These are phyloP conservation scores for Pythium aristosporum DNA, from an alignment of 352 stramenopile genomes.

Conservation along the genomic window DNA sequence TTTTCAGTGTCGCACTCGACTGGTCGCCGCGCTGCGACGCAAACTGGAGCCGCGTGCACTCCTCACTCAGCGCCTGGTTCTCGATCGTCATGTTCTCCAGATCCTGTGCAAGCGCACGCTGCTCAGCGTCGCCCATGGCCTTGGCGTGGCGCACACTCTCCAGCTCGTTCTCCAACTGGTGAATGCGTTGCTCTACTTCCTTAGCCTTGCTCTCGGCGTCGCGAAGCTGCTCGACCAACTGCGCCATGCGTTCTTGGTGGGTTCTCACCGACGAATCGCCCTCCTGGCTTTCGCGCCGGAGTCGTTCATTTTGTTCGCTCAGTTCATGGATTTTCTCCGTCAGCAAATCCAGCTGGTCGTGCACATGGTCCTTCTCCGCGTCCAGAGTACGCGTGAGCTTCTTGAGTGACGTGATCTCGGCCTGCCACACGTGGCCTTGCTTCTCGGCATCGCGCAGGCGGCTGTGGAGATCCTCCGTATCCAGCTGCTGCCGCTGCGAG, in stretches of 20 bases:
- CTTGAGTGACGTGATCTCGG: slow-evolving; percentile 61
- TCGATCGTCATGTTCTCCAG: slow-evolving; percentile 88
- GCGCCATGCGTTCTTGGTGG: slow-evolving; percentile 59
- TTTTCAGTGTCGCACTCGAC: slow-evolving; percentile 54
- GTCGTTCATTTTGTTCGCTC: slow-evolving; percentile 43
- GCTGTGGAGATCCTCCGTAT: slow-evolving; percentile 51
- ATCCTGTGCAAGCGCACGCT: slow-evolving; percentile 66
- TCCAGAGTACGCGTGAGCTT: slow-evolving; percentile 68
- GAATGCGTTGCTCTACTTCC: slow-evolving; percentile 40
- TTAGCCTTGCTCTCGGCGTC: slow-evolving; percentile 46
- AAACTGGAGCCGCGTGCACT: slow-evolving; percentile 65
- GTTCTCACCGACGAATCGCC: slow-evolving; percentile 36
- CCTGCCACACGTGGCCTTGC: slow-evolving; percentile 39
- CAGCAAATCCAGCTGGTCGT: slow-evolving; percentile 66
- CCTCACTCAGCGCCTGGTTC: slow-evolving; percentile 83
- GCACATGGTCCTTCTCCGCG: slow-evolving; percentile 65
- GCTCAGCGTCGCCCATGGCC: slow-evolving; percentile 63
- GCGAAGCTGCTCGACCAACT: slow-evolving; percentile 59
- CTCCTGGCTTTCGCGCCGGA: slow-evolving; percentile 37
- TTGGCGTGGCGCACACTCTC: slow-evolving; percentile 59
- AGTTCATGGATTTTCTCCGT: slow-evolving; percentile 73
- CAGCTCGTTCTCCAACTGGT: slow-evolving; percentile 52
- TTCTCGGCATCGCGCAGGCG: slow-evolving; percentile 49
- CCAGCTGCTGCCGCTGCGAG: slow-evolving; percentile 49
- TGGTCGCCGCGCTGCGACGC: slow-evolving; percentile 50